A percentile compares a stretch with the other conserved stretches of the same genome.
These are phyloP conservation scores for Monascus ruber DNA, from an alignment of 2,329 filamentous ascomycete genomes.

Conservation along the genomic window DNA sequence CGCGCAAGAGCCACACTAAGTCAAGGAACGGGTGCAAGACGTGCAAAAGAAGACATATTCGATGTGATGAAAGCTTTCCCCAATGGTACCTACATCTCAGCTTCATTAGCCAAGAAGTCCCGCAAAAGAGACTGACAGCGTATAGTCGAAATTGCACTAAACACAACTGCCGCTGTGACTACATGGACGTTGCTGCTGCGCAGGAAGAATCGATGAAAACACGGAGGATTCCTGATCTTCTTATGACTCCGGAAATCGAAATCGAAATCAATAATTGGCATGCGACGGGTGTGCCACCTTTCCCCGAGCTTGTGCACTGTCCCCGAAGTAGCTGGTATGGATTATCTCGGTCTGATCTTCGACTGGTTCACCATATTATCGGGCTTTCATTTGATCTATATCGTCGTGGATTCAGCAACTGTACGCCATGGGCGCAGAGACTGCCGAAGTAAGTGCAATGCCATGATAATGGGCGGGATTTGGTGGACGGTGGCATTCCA, in stretches of 20 bases:
- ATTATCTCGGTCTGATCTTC: slow-evolving; percentile 66
- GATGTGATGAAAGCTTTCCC: slow-evolving; percentile 94
- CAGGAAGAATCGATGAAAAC: slow-evolving; percentile 40
- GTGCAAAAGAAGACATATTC: slow-evolving; percentile 93
- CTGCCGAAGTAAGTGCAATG: slow-evolving; percentile 66
- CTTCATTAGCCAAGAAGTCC: slow-evolving; percentile 4
- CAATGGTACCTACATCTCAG: slow-evolving; percentile 61
- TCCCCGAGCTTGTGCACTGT: slow-evolving; percentile 67
- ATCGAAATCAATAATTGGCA: slow-evolving; percentile 72
- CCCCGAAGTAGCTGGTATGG: slow-evolving; percentile 61
- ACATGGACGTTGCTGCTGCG: slow-evolving; percentile 72
- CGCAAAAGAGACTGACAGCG: slow-evolving; percentile 4
- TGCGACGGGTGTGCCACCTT: slow-evolving; percentile 72
- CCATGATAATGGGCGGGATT: too few relatives aligned
- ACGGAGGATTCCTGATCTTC: slow-evolving; percentile 50
- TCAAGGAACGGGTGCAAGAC: slow-evolving; percentile 97
- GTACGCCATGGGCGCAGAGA: slow-evolving; percentile 85
- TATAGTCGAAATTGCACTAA: slow-evolving; percentile 92
- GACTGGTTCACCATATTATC: slow-evolving; percentile 82
- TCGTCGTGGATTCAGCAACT: slow-evolving; percentile 63
- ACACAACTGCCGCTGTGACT: slow-evolving; percentile 96
- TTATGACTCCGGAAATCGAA: slow-evolving; percentile 81
- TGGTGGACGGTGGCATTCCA: too few relatives aligned
- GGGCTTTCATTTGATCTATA: slow-evolving; percentile 75
- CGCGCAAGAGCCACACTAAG: slow-evolving; percentile 88